Percentiles rank a stretch among this genome's conserved stretches.
Evolutionary conservation across 2,329 filamentous ascomycete genomes (phyloP).

Genomic region (Trichoderma koningiopsis): DNA sequence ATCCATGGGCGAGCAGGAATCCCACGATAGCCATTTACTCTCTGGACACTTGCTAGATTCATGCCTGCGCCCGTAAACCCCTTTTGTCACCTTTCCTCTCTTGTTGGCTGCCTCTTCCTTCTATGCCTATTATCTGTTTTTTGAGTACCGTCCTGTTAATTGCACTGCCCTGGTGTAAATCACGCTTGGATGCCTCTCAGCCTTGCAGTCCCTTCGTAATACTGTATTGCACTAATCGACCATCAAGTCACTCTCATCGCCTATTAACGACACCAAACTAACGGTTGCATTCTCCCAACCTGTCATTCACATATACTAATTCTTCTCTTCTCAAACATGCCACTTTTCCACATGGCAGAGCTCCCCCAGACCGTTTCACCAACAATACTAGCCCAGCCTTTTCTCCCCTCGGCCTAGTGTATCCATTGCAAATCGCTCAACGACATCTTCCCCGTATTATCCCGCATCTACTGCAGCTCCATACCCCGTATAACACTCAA

Average conservation of each 20-base stretch:
- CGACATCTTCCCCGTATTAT: background rate
- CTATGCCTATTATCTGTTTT: background rate
- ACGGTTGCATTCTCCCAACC: background rate
- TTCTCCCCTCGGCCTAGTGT: background rate
- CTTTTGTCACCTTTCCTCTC: background rate
- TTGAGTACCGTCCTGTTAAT: background rate
- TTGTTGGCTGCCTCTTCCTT: slow-evolving; percentile 17
- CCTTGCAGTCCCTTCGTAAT: background rate
- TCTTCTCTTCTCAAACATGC: background rate
- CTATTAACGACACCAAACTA: background rate
- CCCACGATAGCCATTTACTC: slow-evolving; percentile 4
- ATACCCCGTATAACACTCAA: background rate
- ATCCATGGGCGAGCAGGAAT: background rate
- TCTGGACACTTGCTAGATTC: background rate
- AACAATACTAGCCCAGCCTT: background rate
- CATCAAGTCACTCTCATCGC: background rate
- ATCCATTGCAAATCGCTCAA: background rate
- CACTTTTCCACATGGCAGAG: slow-evolving; percentile 8
- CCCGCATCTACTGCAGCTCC: background rate
- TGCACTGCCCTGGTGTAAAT: background rate
- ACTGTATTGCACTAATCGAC: no score
- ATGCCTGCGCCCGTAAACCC: background rate
- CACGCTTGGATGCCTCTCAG: background rate
- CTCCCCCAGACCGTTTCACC: slow-evolving; percentile 7
- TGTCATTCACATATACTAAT: background rate